These are phyloP conservation scores for Niebla homalea DNA, from an alignment of 495 filamentous ascomycete species.

Conservation along the genomic window DNA sequence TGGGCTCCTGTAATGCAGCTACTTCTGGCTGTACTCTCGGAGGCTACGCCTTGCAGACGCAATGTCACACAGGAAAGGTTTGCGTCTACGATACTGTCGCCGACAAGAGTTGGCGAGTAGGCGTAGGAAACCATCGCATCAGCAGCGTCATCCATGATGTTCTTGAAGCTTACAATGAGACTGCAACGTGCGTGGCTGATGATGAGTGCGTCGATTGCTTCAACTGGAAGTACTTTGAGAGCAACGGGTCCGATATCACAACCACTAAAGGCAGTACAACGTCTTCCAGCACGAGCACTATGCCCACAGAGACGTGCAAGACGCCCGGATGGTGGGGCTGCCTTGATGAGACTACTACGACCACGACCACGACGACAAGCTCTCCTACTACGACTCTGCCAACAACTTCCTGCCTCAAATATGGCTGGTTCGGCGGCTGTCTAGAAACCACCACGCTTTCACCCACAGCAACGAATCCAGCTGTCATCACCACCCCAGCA, in stretches of 20 bases:
- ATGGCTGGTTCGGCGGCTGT: conserved; percentile 46
- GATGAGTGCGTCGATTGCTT: conserved; percentile 79
- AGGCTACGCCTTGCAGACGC: conserved; percentile 88
- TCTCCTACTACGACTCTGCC: conserved; percentile 34
- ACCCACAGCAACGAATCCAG: neutral
- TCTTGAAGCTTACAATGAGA: conserved; percentile 62
- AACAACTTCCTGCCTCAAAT: conserved; percentile 77
- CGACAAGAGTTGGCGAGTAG: conserved; percentile 82
- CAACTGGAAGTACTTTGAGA: conserved; percentile 86
- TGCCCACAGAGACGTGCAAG: conserved; percentile 71
- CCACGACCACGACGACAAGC: conserved; percentile 30
- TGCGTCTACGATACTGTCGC: conserved; percentile 85
- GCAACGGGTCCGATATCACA: conserved; percentile 67
- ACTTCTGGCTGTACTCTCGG: conserved; percentile 77
- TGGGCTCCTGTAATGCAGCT: conserved; percentile 85
- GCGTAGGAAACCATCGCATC: conserved; percentile 76
- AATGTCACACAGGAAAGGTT: conserved; percentile 76
- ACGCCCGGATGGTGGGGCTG: conserved; percentile 62
- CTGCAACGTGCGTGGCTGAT: conserved; percentile 60
- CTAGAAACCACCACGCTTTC: conserved; percentile 12
- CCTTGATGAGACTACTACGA: conserved; percentile 30
- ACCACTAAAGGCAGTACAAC: conserved; percentile 42
- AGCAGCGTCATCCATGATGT: conserved; percentile 73
- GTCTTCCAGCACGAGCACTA: conserved; percentile 36
- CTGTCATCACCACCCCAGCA: neutral